Evolutionary conservation across 176 grass and related monocot species (phyloP).

Genomic region (Alopecurus myosuroides): DNA sequence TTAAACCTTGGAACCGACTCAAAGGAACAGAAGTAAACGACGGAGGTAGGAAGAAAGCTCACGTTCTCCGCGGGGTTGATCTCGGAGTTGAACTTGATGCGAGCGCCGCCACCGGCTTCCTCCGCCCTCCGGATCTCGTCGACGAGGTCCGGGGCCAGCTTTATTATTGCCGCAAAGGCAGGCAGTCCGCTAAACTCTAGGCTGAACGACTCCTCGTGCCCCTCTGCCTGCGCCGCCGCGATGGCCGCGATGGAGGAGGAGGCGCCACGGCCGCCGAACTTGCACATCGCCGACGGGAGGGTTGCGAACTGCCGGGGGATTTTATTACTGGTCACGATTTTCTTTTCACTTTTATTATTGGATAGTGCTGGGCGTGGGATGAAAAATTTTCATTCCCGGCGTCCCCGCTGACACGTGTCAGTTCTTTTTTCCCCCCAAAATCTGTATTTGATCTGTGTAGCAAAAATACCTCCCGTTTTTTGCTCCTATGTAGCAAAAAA

Average conservation of each 20-base stretch:
- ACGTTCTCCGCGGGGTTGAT: slow-evolving; percentile 75
- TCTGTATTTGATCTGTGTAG: too few species aligned
- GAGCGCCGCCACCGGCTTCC: slow-evolving; percentile 61
- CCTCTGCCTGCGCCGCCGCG: neutral
- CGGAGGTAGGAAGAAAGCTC: slow-evolving; percentile 23
- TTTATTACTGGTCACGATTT: too few species aligned
- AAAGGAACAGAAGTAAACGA: neutral
- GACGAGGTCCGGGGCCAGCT: slow-evolving; percentile 76
- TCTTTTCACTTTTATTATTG: too few species aligned
- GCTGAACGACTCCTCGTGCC: slow-evolving; percentile 64
- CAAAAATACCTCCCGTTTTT: too few species aligned
- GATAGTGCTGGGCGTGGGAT: too few species aligned
- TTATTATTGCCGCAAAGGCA: slow-evolving; percentile 81
- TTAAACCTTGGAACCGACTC: slow-evolving; percentile 9
- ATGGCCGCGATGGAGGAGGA: slow-evolving; percentile 13
- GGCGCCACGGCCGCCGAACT: slow-evolving; percentile 30
- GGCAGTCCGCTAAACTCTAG: slow-evolving; percentile 50
- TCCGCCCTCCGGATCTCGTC: slow-evolving; percentile 93
- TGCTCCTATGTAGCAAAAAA: too few species aligned
- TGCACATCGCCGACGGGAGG: too few species aligned
- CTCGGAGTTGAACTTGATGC: slow-evolving; percentile 84
- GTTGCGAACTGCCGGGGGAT: too few species aligned
- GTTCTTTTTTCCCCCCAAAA: too few species aligned
- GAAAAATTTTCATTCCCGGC: too few species aligned
- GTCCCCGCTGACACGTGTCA: too few species aligned